Percentiles rank a stretch among this genome's conserved stretches.
Conservation (phyloP, 495 filamentous ascomycete genomes). For the Stereocaulon alpinum region DNA sequence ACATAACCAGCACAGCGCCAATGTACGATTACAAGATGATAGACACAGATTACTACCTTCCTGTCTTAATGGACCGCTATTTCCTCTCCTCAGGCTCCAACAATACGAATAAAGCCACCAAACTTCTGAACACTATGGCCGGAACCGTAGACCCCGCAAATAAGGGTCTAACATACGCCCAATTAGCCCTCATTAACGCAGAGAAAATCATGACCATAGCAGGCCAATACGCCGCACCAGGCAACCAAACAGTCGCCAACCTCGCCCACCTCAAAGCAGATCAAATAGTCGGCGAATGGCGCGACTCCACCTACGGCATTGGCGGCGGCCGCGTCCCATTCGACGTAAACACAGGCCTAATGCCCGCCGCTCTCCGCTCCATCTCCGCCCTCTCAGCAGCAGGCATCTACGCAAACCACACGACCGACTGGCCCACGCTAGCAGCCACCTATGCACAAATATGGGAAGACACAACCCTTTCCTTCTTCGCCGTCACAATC, state of each 20-base stretch:
- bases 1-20: slow-evolving; percentile 35
- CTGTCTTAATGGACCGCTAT: slow-evolving; percentile 47
- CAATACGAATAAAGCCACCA: slow-evolving; percentile 24
- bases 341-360: slow-evolving; percentile 55
- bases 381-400: slow-evolving; percentile 41
- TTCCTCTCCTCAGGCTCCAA: slow-evolving; percentile 39
- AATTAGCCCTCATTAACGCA: slow-evolving; percentile 42
- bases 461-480: slow-evolving; percentile 53
- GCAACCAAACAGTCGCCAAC: slow-evolving; percentile 42
- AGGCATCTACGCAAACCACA: slow-evolving; percentile 40
- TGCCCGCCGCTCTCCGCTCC: slow-evolving; percentile 48
- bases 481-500: slow-evolving; percentile 46
- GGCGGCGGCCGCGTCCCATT: slow-evolving; percentile 55
- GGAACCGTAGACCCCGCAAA: slow-evolving; percentile 38
- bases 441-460: slow-evolving; percentile 44
- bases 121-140: slow-evolving; percentile 39
- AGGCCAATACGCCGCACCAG: slow-evolving; percentile 38
- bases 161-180: slow-evolving; percentile 38
- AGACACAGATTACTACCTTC: slow-evolving; percentile 54
- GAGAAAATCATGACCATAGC: slow-evolving; percentile 49
- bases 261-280: slow-evolving; percentile 46
- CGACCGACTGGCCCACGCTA: slow-evolving; percentile 33
- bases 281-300: slow-evolving; percentile 52
- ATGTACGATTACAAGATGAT: slow-evolving; percentile 54
- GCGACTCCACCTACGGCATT: slow-evolving; percentile 50